Evolutionary conservation across 306 rosid species (phyloP), one percentile per base, ranked within the genome.

Genomic region (Leucaena leucocephala): DNA sequence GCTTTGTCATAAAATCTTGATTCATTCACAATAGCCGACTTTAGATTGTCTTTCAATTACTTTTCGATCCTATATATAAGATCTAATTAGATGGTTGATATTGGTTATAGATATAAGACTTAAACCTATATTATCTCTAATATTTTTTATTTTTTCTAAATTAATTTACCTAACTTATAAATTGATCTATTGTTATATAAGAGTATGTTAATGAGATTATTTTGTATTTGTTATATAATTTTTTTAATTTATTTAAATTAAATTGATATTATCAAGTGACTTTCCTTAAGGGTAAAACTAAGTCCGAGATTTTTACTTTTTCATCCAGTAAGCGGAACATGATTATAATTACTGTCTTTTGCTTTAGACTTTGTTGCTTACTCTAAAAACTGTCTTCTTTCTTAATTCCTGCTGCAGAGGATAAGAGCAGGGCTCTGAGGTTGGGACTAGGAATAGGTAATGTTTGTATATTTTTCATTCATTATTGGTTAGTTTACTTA

Each of bases 361-460:
- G 35, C 33, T 67, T 10, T 42, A n/a, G 54, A 19, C n/a, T 68
- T 68, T 5, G 39, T 68, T 44, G n/a, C 38, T 43, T 68, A 10
- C 8, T 21, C 16, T 21, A 68, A 21, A 19, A 19, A 44, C 46
- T 19, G 9, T 43, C 4, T 68, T 39, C 9, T 66, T 8, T 27
- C 42, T 68, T 19, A 39, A 3, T 13, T 42, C 0, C 16, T 43
- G 39, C 8, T 43, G 73, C 73, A 68, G 55, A 12, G 33, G 38
- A 21, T 43, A 5, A 4, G 73, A 68, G 72, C 54, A 43, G 73
- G 55, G 73, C 1, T 43, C 15, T 68, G 55, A 68, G 43, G 55
- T n/a, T 44, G 19, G 72, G 72, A 67, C 72, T 67, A 19, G 73
- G 55, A 43, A 15, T 68, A 68, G 73, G 73, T 68, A 68, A 19